Conservation (phyloP, 176 grass and related monocot genomes). For the Musa acuminata region DNA sequence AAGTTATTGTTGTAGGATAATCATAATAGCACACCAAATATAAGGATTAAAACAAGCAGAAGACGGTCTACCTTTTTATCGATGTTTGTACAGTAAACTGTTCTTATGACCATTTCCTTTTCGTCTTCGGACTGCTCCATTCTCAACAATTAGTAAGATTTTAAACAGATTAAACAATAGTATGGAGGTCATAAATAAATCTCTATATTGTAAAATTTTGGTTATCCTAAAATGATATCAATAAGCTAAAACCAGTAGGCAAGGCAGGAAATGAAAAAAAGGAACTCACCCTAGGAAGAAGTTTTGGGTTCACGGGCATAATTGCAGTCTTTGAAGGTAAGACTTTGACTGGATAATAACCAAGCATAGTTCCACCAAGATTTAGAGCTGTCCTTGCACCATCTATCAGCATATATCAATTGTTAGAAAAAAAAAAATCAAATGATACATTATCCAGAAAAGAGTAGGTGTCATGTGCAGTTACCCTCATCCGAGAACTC, state of each 20-base stretch:
- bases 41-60: not conserved
- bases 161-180: not conserved
- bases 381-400: conserved; percentile 63
- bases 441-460: not conserved
- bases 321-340: conserved; percentile 96
- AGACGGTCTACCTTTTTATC: conserved; percentile 57
- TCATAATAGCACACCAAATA: not conserved
- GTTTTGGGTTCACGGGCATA: conserved; percentile 95
- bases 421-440: not conserved
- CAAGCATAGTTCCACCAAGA: conserved; percentile 74
- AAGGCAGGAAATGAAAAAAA: conserved; percentile 7
- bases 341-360: conserved; percentile 87
- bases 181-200: not conserved
- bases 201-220: not conserved
- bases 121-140: conserved; percentile 63
- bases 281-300: conserved; percentile 65
- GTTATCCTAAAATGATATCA: not conserved
- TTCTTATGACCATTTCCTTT: conserved; percentile 87
- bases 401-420: conserved; percentile 28
- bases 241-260: too few species aligned
- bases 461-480: not conserved
- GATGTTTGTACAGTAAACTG: conserved; percentile 98
- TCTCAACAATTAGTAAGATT: not conserved
- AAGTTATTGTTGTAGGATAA: not conserved
- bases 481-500: conserved; percentile 93